Evolutionary conservation across 371 early-diverging fungal genomes (phyloP), one percentile per base, ranked within the genome.

Genomic region (Nematocida sp.): DNA sequence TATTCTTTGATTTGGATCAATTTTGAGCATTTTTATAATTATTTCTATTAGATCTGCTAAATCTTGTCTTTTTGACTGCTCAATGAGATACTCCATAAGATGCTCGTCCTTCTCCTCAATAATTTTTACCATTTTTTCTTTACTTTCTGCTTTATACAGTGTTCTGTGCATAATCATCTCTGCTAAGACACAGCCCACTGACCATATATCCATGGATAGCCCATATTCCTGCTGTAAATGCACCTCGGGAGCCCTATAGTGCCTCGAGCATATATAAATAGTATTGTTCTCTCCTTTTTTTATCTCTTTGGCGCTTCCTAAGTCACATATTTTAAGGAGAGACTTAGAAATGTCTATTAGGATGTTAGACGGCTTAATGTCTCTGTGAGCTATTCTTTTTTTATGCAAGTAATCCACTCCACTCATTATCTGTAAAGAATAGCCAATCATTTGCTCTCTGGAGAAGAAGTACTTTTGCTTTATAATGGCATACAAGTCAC

Each of bases 181-280:
- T 47, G 92, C 92, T 87, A 94, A 88, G 80, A 95, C 94, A 84
- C 96, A 97, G 3, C 97, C 99, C 28, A 91, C 88, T 65, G 94
- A 89, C 97, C 97, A 99, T 78, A 98, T 90, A 83, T 97, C 98
- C 18, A 97, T 90, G 55, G 88, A 89, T n/a, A 89, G 86, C 1
- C 88, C 90, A 82, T 99, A 99, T 23, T 91, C 91, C 13, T 88
- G 86, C 1, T 94, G 97, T 16, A 93, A 82, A 11, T 94, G 84
- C 20, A 99, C 84, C 81, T 98, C 99, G 0, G 97, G 97, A 18
- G 95, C 94, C 55, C 97, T 87, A 86, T 97, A 97, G 84, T 93
- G 95, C 77, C 96, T 87, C 30, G 96, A 94, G 84, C 96, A 95
- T 57, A 96, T 94, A 83, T 96, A 95, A 56, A 92, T 89, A 55